Evolutionary conservation across 257 asterid genomes (phyloP).

Genomic region (Anisodus tanguticus): DNA sequence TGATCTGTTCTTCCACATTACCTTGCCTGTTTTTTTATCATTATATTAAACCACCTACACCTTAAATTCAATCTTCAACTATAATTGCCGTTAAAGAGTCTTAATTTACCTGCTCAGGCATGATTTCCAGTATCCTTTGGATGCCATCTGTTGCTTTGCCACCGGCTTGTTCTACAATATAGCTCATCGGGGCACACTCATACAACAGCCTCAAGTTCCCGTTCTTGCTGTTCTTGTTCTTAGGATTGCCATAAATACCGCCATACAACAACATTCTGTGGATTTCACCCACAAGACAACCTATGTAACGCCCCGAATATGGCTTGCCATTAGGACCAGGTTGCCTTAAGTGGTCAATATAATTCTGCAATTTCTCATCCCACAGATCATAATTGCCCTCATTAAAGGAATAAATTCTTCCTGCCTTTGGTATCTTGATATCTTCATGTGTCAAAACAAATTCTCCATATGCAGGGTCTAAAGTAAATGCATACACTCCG

Average conservation of each 20-base stretch:
- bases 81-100: background rate
- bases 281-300: constrained; percentile 91
- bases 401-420: constrained; percentile 81
- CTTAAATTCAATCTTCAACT: background rate
- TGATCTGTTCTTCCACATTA: background rate
- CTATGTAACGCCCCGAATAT: constrained; percentile 84
- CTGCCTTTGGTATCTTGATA: constrained; percentile 75
- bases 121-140: constrained; percentile 68
- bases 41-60: background rate
- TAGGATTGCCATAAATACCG: constrained; percentile 89
- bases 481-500: constrained; percentile 79
- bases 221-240: constrained; percentile 77
- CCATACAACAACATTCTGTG: constrained; percentile 83
- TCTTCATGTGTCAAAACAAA: constrained; percentile 79
- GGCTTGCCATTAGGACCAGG: constrained; percentile 96
- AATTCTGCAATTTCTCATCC: constrained; percentile 85
- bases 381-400: constrained; percentile 93
- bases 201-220: constrained; percentile 92
- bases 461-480: constrained; percentile 91
- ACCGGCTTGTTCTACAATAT: constrained; percentile 77
- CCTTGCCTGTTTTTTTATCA: background rate
- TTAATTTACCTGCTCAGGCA: constrained; percentile 58
- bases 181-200: constrained; percentile 96
- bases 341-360: constrained; percentile 80
- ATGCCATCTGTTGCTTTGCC: constrained; percentile 72